phyloP scores from a whole-genome alignment of 305 asterid species.

The Solanum hybrid region DNA sequence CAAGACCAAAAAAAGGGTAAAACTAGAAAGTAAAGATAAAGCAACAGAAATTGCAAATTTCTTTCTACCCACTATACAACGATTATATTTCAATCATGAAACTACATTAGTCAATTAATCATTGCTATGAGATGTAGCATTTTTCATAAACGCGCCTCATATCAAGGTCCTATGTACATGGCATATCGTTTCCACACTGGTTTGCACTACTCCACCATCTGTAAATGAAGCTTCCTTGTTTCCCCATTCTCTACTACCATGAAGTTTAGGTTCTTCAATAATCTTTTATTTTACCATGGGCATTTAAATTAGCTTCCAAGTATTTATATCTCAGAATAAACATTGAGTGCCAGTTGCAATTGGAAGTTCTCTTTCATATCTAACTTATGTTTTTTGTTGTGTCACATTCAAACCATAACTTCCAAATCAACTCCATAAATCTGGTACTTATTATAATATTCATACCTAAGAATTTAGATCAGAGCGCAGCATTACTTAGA shows the following conservation, averaged over 20 bases:
- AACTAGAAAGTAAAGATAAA: not conserved
- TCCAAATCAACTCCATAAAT: not conserved
- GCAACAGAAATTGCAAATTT: not conserved
- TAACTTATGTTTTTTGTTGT: not conserved
- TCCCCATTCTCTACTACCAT: not conserved
- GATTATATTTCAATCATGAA: not conserved
- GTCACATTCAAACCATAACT: not conserved
- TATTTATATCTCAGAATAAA: not conserved
- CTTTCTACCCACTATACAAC: not conserved
- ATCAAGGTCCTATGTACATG: not conserved
- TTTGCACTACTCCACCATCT: not conserved
- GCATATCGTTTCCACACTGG: not conserved
- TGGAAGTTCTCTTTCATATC: not conserved
- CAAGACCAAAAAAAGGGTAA: not conserved
- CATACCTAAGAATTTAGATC: not conserved
- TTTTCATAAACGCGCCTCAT: not conserved
- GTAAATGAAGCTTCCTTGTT: not conserved
- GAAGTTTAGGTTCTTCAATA: not conserved
- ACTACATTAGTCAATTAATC: not conserved
- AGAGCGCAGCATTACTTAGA: not conserved
- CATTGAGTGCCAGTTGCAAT: not conserved
- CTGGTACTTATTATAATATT: not conserved
- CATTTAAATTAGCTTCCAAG: not conserved
- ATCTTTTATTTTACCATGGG: not conserved
- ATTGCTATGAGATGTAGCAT: not conserved